phyloP scores from a whole-genome alignment of 2,329 filamentous ascomycete genomes.

The Sporothrix brasiliensis region DNA sequence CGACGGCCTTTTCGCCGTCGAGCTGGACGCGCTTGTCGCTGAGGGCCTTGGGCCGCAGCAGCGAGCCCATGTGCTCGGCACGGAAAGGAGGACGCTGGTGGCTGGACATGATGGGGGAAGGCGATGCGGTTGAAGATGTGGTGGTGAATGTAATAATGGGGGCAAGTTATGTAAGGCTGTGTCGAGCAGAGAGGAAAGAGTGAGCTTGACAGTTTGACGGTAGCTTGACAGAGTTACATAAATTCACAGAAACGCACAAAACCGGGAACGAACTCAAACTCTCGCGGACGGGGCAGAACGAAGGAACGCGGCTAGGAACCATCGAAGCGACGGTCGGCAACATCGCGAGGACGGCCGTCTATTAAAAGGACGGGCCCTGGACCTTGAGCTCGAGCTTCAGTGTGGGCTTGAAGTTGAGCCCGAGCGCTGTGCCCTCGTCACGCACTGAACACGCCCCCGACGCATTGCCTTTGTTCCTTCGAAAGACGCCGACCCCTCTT shows the following conservation, averaged over 20 bases:
- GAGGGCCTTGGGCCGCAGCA: constrained; percentile 69
- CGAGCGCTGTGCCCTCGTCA: not conserved
- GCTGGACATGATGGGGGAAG: constrained; percentile 30
- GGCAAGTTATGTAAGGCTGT: not conserved
- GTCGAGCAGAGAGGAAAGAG: not conserved
- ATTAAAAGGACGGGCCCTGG: not conserved
- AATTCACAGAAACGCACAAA: not conserved
- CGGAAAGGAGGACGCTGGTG: constrained; percentile 61
- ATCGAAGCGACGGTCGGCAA: constrained; percentile 21
- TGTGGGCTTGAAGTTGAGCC: too few relatives aligned
- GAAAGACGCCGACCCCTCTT: not conserved
- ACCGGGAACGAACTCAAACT: not conserved
- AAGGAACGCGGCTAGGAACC: constrained; percentile 15
- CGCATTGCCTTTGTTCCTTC: not conserved
- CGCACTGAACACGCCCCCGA: not conserved
- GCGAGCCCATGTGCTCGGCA: constrained; percentile 74
- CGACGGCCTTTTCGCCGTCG: constrained; percentile 45
- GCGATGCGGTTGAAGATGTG: not conserved
- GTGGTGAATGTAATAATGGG: not conserved
- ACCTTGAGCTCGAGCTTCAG: too few relatives aligned
- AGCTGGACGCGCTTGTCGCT: constrained; percentile 49
- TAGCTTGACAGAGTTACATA: too few relatives aligned
- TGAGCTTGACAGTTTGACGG: not conserved
- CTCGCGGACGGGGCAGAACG: too few relatives aligned
- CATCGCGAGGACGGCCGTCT: constrained; percentile 1